A percentile compares a stretch with the other conserved stretches of the same genome.
phyloP scores from a whole-genome alignment of 306 rosid genomes.

The Canavalia gladiata region DNA sequence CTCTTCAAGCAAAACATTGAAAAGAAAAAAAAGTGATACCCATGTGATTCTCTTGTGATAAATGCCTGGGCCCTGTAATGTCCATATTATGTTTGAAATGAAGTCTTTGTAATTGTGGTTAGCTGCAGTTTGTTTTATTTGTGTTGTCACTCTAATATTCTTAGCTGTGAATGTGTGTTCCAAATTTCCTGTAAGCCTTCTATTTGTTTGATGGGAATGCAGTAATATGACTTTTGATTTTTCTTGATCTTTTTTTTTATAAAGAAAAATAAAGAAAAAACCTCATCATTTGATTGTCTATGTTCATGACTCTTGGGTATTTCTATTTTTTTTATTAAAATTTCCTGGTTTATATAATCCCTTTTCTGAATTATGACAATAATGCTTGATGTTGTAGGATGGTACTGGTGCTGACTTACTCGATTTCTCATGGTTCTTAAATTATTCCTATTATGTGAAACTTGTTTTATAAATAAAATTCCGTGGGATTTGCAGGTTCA shows the following conservation, averaged over 20 bases:
- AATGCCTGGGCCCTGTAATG: too few species aligned
- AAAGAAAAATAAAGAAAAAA: too few species aligned
- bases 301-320: constrained; percentile 9
- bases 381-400: constrained; percentile 19
- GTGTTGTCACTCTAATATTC: neutral
- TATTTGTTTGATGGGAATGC: constrained; percentile 26
- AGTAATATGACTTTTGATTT: neutral
- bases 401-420: constrained; percentile 6
- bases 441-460: constrained; percentile 21
- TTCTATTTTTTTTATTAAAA: neutral
- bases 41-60: neutral
- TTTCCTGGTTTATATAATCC: neutral
- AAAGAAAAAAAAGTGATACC: neutral
- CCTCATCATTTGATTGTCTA: constrained; percentile 24
- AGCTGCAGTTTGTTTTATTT: too few species aligned
- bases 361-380: neutral
- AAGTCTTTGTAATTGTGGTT: too few species aligned
- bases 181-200: neutral
- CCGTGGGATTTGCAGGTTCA: constrained; percentile 76
- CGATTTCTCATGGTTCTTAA: constrained; percentile 35
- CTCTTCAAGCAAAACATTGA: neutral
- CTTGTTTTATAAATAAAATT: constrained; percentile 28
- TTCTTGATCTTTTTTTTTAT: neutral
- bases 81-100: too few species aligned
- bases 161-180: neutral